phyloP scores from a whole-genome alignment of 2,329 filamentous ascomycete genomes.

The Aspergillus aculeatus region DNA sequence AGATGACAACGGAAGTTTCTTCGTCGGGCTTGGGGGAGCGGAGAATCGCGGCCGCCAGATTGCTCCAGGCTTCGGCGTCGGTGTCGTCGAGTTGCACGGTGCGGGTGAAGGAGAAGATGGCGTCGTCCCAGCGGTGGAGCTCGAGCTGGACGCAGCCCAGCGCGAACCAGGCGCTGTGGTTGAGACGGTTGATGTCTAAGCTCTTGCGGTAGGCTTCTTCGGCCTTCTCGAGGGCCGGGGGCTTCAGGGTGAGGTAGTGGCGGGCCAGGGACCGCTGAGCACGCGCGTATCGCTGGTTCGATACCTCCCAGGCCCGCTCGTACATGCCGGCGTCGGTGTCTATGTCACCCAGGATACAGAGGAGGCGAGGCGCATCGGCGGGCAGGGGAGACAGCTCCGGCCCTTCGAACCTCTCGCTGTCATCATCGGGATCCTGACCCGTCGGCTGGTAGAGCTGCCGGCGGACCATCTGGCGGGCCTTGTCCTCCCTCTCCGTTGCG shows the following conservation, averaged over 20 bases:
- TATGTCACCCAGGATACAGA: slow-evolving; percentile 91
- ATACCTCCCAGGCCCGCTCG: slow-evolving; percentile 83
- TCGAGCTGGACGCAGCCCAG: slow-evolving; percentile 85
- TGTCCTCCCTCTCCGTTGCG: slow-evolving; percentile 74
- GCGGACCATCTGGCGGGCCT: slow-evolving; percentile 73
- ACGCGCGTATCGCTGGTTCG: slow-evolving; percentile 74
- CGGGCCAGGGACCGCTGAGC: slow-evolving; percentile 86
- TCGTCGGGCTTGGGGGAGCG: slow-evolving; percentile 39
- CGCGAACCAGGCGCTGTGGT: slow-evolving; percentile 82
- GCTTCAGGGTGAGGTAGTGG: slow-evolving; percentile 64
- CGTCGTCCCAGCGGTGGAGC: slow-evolving; percentile 71
- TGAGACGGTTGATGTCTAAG: slow-evolving; percentile 74
- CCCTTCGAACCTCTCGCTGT: slow-evolving; percentile 62
- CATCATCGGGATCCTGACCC: slow-evolving; percentile 45
- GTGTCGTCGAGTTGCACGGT: slow-evolving; percentile 82
- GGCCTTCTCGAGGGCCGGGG: slow-evolving; percentile 63
- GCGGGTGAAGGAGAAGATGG: slow-evolving; percentile 78
- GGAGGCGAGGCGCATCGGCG: slow-evolving; percentile 78
- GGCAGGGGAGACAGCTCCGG: slow-evolving; percentile 69
- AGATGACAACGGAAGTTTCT: slow-evolving; percentile 3
- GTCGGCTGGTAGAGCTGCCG: slow-evolving; percentile 74
- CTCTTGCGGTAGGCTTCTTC: slow-evolving; percentile 76
- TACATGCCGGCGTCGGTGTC: slow-evolving; percentile 74
- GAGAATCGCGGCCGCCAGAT: slow-evolving; percentile 82
- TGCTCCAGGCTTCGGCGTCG: slow-evolving; percentile 92